Base-by-base conservation (phyloP, 257 asterid species). In the Penstemon newberryi region DNA sequence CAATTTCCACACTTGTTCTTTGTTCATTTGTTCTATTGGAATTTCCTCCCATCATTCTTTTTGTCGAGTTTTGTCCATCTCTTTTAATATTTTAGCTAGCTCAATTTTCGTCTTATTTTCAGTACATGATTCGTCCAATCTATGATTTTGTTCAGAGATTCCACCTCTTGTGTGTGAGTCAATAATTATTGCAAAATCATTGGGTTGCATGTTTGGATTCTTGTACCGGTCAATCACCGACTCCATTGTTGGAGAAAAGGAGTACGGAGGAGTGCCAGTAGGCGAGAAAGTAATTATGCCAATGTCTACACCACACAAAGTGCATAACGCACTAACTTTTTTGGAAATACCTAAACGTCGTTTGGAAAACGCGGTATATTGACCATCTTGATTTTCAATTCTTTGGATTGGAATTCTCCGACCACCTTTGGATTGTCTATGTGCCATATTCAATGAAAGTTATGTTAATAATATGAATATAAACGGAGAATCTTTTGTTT, bases 311-410 rank as follows among this genome's bases (percentile, higher is more conserved):
- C 6, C n/a, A 18, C 52, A 62, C 44, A 5, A 12, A 7, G 51
- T 44, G 67, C 67, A 3, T 2, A 43, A 8, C 0, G 11, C 19
- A 54, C 67, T 62, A 8, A 54, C 67, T 39, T 43, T 43, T 5
- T 9, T 62, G 67, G 6, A 62, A 19, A 62, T 5, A 8, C 67
- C 41, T 3, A 42, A 5, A 4, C 67, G 67, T 1, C 54, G 67
- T 43, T 62, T 61, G 1, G 66, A 61, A 15, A 61, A 61, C 15
- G 66, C 15, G 3, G 66, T 53, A 42, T 61, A 61, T 37, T 5
- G n/a, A 4, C 15, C 51, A 6, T 61, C 50, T 33, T 42, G 53
- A n/a, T 42, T 43, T 3, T 44, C 55, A 1, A 62, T 62, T 0
- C 10, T 39, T 44, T 44, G 40, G 19, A 62, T 62, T 0, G 67